Base-by-base conservation (phyloP, 495 filamentous ascomycete species). In the Hyaloscypha variabilis region DNA sequence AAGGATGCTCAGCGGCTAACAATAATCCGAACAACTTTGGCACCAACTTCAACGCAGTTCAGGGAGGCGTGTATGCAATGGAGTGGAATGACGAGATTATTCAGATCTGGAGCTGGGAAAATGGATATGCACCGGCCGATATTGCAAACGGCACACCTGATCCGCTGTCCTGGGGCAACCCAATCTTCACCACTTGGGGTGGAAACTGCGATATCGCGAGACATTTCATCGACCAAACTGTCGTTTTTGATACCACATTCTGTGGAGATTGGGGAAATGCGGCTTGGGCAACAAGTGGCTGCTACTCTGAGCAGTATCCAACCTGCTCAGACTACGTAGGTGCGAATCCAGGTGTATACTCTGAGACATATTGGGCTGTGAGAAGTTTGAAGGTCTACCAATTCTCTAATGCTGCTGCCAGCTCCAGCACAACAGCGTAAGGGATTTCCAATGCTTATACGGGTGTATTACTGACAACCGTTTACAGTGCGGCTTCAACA, bases 161-260 rank as follows among this genome's bases (percentile, higher is more conserved):
- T 66, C 82, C 87, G 0, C 70, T 19, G 25, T 23, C 17, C 1
- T 97, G 91, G 77, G 91, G 91, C 8, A 78, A 74, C 0, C 92
- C 94, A 0, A 79, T 82, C 54, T 91, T 88, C 6, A 77, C 71
- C 66, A 96, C 90, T 72, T 69, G 82, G 52, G 87, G 84, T 14
- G 75, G 70, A 57, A 49, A 25, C 11, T 96, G 93, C 75, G 75
- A 90, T 66, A 86, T 96, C 62, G 74, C 83, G 54, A 71, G 73
- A 3, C 80, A 86, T 60, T 96, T 97, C 81, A 80, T 78, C 63
- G 70, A 88, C 46, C 88, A 95, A 75, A 82, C 83, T 11, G 88
- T 96, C 53, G 81, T 96, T 61, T 86, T 97, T 72, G 85, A 98
- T 76, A 90, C 87, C 0, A 89, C 87, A 1, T 93, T 97, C 77